Percentiles rank a stretch among this genome's conserved stretches.
These are phyloP conservation scores for Fusarium penzigii DNA, from an alignment of 2,329 filamentous ascomycete genomes.

Conservation along the genomic window DNA sequence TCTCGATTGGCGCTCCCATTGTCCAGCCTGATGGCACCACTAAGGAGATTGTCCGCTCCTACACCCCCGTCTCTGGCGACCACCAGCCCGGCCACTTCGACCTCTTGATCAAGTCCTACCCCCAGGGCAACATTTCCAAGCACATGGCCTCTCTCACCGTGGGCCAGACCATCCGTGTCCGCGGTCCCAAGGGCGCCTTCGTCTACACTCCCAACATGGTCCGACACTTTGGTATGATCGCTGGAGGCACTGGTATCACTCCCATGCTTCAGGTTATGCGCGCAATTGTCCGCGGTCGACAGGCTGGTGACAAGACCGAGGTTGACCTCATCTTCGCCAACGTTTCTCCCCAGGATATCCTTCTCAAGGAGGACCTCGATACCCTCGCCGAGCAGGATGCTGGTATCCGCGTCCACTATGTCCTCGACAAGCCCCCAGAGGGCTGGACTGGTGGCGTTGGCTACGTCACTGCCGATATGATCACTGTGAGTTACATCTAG, in stretches of 20 bases:
- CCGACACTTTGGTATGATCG: slow-evolving; percentile 95
- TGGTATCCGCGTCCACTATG: slow-evolving; percentile 87
- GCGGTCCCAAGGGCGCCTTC: slow-evolving; percentile 95
- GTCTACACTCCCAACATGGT: slow-evolving; percentile 98
- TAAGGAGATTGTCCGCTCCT: slow-evolving; percentile 87
- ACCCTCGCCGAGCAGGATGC: slow-evolving; percentile 73
- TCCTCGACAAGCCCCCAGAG: slow-evolving; percentile 92
- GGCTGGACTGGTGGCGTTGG: slow-evolving; percentile 91
- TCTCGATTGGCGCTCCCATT: slow-evolving; percentile 85
- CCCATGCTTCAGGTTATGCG: slow-evolving; percentile 97
- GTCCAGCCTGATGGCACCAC: slow-evolving; percentile 65
- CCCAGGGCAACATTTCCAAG: slow-evolving; percentile 95
- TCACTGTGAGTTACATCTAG: slow-evolving; percentile 61
- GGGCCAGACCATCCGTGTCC: slow-evolving; percentile 85
- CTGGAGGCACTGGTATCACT: slow-evolving; percentile 95
- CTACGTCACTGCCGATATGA: slow-evolving; percentile 95
- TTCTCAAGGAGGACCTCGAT: slow-evolving; percentile 91
- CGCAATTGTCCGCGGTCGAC: slow-evolving; percentile 80
- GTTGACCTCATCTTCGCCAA: slow-evolving; percentile 97
- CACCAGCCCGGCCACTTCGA: slow-evolving; percentile 91
- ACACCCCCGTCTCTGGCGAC: slow-evolving; percentile 90
- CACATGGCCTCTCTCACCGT: slow-evolving; percentile 81
- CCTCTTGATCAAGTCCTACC: slow-evolving; percentile 96
- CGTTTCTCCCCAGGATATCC: slow-evolving; percentile 87
- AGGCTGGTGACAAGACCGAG: slow-evolving; percentile 79